phyloP scores from a whole-genome alignment of 805 yeast species.

The Kuraishia molischiana region DNA sequence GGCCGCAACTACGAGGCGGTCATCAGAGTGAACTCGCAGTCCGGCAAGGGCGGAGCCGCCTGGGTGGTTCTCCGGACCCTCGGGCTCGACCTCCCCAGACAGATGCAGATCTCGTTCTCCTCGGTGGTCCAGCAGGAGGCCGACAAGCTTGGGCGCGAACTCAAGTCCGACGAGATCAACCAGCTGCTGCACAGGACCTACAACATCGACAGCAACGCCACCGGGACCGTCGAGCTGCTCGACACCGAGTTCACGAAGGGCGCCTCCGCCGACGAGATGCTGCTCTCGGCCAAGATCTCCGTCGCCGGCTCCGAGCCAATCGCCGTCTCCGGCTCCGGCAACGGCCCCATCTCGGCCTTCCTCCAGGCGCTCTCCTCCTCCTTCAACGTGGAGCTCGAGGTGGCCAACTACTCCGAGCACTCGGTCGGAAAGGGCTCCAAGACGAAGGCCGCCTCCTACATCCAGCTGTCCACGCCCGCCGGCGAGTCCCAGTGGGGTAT shows the following conservation, averaged over 20 bases:
- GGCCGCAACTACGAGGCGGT: slow-evolving; percentile 91
- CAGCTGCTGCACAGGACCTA: slow-evolving; percentile 55
- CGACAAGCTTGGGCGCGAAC: slow-evolving; percentile 64
- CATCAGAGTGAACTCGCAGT: slow-evolving; percentile 79
- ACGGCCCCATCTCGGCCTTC: slow-evolving; percentile 78
- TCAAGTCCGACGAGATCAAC: slow-evolving; percentile 53
- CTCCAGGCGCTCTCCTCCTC: slow-evolving; percentile 45
- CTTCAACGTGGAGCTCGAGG: slow-evolving; percentile 43
- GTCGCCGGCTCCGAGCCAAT: slow-evolving; percentile 27
- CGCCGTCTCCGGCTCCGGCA: slow-evolving; percentile 52
- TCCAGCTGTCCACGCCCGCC: slow-evolving; percentile 20
- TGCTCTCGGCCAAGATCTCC: slow-evolving; percentile 37
- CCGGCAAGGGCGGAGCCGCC: slow-evolving; percentile 86
- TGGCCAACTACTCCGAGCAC: slow-evolving; percentile 69
- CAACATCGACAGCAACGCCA: slow-evolving; percentile 27
- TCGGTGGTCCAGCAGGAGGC: slow-evolving; percentile 61
- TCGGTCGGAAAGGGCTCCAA: slow-evolving; percentile 66
- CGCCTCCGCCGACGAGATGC: slow-evolving; percentile 23
- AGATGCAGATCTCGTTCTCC: slow-evolving; percentile 69
- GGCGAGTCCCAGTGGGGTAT: slow-evolving; percentile 67
- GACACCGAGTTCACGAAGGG: slow-evolving; percentile 29
- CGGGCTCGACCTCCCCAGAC: slow-evolving; percentile 76
- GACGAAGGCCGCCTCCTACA: slow-evolving; percentile 71
- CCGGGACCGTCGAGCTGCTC: slow-evolving; percentile 22
- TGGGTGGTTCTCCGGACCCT: slow-evolving; percentile 73